Percentiles rank a stretch among this genome's conserved stretches.
phyloP scores from a whole-genome alignment of 148 eudicot species.

The Beta vulgaris region DNA sequence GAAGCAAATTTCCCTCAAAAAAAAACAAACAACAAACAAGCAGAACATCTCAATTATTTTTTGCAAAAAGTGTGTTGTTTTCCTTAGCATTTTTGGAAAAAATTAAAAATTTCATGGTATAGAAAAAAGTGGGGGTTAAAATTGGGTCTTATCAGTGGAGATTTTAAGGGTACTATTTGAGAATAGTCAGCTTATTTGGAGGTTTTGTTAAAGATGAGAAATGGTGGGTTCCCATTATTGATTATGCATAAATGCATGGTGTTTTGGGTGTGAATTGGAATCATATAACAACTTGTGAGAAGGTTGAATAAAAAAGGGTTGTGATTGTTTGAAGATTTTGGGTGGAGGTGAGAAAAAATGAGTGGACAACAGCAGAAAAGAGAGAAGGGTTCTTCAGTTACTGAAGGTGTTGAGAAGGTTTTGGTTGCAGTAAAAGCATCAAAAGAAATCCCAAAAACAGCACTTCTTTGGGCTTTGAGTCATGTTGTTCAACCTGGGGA shows the following conservation, averaged over 20 bases:
- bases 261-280: no score
- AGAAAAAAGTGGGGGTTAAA: not conserved
- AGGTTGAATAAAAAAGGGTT: not conserved
- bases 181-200: constrained; percentile 20
- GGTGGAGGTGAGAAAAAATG: constrained; percentile 17
- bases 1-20: no score
- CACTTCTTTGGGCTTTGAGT: constrained; percentile 89
- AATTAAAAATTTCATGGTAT: not conserved
- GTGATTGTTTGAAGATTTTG: not conserved
- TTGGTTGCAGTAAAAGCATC: constrained; percentile 94
- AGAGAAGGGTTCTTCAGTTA: constrained; percentile 40
- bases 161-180: constrained; percentile 8
- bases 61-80: not conserved
- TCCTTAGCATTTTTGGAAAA: constrained; percentile 16
- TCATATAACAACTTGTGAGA: no score
- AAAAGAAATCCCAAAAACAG: constrained; percentile 78
- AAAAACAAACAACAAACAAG: not conserved
- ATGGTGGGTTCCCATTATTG: constrained; percentile 19
- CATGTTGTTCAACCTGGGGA: constrained; percentile 99
- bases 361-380: constrained; percentile 28
- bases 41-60: not conserved
- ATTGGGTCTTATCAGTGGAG: constrained; percentile 2
- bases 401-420: constrained; percentile 58
- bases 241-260: not conserved
- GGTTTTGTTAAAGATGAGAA: constrained; percentile 2